Evolutionary conservation across 495 filamentous ascomycete species (phyloP), one percentile per base, ranked within the genome.

Genomic region (Choiromyces venosus): DNA sequence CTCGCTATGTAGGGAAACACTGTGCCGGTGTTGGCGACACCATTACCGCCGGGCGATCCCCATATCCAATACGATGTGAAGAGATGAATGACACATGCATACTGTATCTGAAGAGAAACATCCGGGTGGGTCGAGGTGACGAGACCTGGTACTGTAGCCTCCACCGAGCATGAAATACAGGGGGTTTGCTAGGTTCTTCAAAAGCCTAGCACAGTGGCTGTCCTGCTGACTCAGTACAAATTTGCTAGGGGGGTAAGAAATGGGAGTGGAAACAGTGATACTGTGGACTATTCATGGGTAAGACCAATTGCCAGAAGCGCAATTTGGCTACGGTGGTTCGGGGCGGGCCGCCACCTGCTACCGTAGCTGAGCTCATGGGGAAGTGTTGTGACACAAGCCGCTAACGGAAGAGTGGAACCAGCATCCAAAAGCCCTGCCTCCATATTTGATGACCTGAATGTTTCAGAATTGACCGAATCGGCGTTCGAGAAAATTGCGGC

Each of bases 331-430:
- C 65, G 73, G 73, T 74, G 65, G 37, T 42, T 75, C 71, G 74
- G 75, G 75, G 75, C 75, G 75, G 75, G 69, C 75, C 69, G 75
- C 37, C 65, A 76, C 73, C 65, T 40, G 69, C 66, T 76, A 69
- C 52, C n/a, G 52, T 10, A 61, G 25, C 8, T 61, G 52, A 61
- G 52, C 52, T 29, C n/a, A 56, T 56, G n/a, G 46, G 73, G 73
- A 68, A 69, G 65, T 61, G 52, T 52, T 66, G 74, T 75, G n/a
- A 64, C 65, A 75, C 71, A 68, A 74, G 37, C 69, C 52, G 46
- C 69, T 66, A 40, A 76, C 75, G 69, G 29, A 67, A n/a, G 52
- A 42, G 19, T 68, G 68, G 65, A 72, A 67, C 52, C 52, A 56
- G 52, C 52, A 61, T 61, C n/a, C 52, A 61, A 29, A 61, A 9